Evolutionary conservation across 352 stramenopile species (phyloP), one percentile per base, ranked within the genome.

Genomic region (Thraustochytrium sp.): DNA sequence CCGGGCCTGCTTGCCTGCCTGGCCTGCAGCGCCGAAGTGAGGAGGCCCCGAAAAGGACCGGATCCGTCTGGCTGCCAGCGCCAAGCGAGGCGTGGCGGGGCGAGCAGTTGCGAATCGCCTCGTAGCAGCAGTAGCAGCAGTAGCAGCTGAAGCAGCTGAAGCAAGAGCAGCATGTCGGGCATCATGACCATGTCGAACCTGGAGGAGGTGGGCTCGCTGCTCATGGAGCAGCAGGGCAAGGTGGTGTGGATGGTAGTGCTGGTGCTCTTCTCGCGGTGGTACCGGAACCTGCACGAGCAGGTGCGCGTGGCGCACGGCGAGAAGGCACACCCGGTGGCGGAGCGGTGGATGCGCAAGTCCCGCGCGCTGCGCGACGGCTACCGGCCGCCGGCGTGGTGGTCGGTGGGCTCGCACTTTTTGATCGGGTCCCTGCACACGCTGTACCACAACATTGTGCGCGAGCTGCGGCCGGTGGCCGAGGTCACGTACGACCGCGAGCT

Each of bases 401-500:
- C 55, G 8, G 56, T 84, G 16, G 75, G 75, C 13, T 64, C 54
- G 23, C 34, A 84, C 36, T 84, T 83, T 38, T 23, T 84, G 34
- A 34, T 61, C 23, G 75, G 75, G 23, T 76, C 55, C 26, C 31
- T 73, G 75, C 75, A 84, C 49, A 84, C 75, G 8, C 34, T 84
- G 34, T 44, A 49, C 46, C 75, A 84, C 59, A 84, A 84, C 36
- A 37, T 84, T 8, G 23, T 84, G 53, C 55, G 75, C 29, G n/a
- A 31, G 37, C 29, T 54, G 21, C 53, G 49, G 42, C 55, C 55
- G 16, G 75, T 73, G 21, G 36, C 75, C 49, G 61, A 84, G 51
- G 75, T 83, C 23, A 18, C 23, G 18, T 84, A 84, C 38, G 61
- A 75, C 36, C 55, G 75, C 38, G 75, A 84, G 59, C 61, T 84